Evolutionary conservation across 2,329 filamentous ascomycete genomes (phyloP).

Genomic region (Emericellopsis atlantica): DNA sequence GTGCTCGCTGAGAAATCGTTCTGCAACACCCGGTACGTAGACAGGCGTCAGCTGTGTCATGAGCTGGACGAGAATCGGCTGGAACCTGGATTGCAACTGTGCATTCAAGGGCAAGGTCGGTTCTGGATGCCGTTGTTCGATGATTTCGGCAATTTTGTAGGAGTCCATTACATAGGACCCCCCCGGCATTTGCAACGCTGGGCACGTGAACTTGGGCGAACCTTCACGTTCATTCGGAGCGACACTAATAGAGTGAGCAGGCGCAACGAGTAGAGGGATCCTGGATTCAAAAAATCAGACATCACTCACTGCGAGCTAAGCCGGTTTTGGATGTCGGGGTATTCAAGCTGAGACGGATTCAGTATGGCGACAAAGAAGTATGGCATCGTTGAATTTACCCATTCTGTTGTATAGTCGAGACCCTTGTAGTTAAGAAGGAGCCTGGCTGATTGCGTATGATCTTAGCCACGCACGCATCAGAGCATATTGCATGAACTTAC

Average conservation of each 20-base stretch:
- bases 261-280: no score
- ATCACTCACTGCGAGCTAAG: constrained; percentile 34
- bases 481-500: constrained; percentile 18
- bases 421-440: constrained; percentile 51
- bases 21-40: constrained; percentile 34
- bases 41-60: constrained; percentile 22
- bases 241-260: not conserved
- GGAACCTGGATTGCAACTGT: constrained; percentile 30
- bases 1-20: constrained; percentile 33
- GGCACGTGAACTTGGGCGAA: constrained; percentile 34
- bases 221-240: constrained; percentile 26
- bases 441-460: constrained; percentile 29
- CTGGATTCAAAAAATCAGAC: no score
- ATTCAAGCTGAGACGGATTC: constrained; percentile 31
- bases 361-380: no score
- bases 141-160: constrained; percentile 38
- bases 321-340: constrained; percentile 43
- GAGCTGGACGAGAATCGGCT: constrained; percentile 20
- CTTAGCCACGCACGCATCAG: not conserved
- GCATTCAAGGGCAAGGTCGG: constrained; percentile 47
- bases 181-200: constrained; percentile 40
- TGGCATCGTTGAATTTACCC: constrained; percentile 18
- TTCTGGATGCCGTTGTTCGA: constrained; percentile 46
- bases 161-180: constrained; percentile 54
- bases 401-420: constrained; percentile 51